phyloP scores from a whole-genome alignment of 164 flowering plant genomes.

The Vitis vinifera region DNA sequence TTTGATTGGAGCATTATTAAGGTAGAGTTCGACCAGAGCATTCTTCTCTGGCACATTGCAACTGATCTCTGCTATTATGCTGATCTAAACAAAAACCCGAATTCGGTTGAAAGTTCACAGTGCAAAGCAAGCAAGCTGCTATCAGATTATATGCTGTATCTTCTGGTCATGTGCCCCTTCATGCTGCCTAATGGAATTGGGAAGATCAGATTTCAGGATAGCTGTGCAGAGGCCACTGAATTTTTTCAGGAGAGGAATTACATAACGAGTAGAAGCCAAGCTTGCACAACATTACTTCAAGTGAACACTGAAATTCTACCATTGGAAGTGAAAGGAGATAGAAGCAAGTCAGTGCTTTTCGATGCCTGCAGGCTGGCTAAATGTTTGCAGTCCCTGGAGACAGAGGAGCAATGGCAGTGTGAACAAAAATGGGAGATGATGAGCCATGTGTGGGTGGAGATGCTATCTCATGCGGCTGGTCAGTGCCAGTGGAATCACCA shows the following conservation, averaged over 20 bases:
- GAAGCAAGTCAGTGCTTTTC: conserved; percentile 1
- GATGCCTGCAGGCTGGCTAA: no score
- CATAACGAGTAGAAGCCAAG: background rate
- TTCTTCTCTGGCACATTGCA: conserved; percentile 24
- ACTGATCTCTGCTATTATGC: conserved; percentile 6
- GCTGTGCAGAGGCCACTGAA: conserved; percentile 23
- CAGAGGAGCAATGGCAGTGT: background rate
- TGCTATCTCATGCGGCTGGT: conserved; percentile 7
- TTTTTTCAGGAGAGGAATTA: conserved; percentile 10
- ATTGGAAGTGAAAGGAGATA: conserved; percentile 20
- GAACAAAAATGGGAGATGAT: conserved; percentile 15
- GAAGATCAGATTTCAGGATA: conserved; percentile 25
- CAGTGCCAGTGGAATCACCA: conserved; percentile 25
- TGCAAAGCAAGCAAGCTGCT: conserved; percentile 8
- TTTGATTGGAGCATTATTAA: background rate
- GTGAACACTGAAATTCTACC: conserved; percentile 20
- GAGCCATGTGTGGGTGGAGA: conserved; percentile 21
- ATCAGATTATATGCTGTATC: conserved; percentile 32
- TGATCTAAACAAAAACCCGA: background rate
- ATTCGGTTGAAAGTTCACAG: background rate
- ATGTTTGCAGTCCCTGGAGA: background rate
- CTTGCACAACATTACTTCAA: conserved; percentile 17
- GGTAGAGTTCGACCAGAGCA: conserved; percentile 16
- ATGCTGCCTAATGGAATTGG: conserved; percentile 29
- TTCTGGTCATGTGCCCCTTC: conserved; percentile 20